Base-by-base conservation (phyloP, 139 green algal species). In the Microglena sp. region DNA sequence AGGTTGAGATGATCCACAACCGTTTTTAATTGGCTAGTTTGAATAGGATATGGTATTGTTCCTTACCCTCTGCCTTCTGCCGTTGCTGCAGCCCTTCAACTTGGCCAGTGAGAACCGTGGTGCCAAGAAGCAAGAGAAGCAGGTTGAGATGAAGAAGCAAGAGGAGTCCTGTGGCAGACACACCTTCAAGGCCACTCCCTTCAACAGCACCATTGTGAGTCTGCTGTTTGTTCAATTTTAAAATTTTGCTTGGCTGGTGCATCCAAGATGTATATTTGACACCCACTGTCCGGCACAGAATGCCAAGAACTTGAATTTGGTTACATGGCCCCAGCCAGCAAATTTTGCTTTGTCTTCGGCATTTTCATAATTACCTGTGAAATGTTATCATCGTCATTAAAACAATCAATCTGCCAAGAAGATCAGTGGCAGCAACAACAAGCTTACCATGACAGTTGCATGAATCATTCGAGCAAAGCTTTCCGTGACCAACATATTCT, bases 1-100 rank as follows among this genome's bases (percentile, higher is more conserved):
- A 56, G 60, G n/a, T 35, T 50, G 11, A n/a, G 11, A 11, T n/a
- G 18, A 50, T n/a, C 40, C 18, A 15, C 40, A n/a, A 15, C 40
- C 40, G 11, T 50, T 18, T 50, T 50, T 50, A n/a, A 15, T 18
- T 18, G 11, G 40, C 40, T n/a, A 11, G 11, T 50, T 50, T 53
- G 18, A 53, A 53, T 24, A 53, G 21, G 21, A 53, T 24, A 53
- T 53, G 18, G 43, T 24, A 53, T 53, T 53, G 43, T 24, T 53
- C 18, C 43, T 53, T 53, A 53, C 18, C 43, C 18, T 53, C 18
- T 18, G 18, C 18, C 18, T 24, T 53, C 43, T 53, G 43, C 43
- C 18, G 43, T 53, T 53, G 43, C 18, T 53, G 21, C 55, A 62
- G 58, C 58, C 58, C 22, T 65, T 65, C 58, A 53, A 65, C 31